phyloP scores from a whole-genome alignment of 306 rosid genomes.

The Ormosia semicastrata region DNA sequence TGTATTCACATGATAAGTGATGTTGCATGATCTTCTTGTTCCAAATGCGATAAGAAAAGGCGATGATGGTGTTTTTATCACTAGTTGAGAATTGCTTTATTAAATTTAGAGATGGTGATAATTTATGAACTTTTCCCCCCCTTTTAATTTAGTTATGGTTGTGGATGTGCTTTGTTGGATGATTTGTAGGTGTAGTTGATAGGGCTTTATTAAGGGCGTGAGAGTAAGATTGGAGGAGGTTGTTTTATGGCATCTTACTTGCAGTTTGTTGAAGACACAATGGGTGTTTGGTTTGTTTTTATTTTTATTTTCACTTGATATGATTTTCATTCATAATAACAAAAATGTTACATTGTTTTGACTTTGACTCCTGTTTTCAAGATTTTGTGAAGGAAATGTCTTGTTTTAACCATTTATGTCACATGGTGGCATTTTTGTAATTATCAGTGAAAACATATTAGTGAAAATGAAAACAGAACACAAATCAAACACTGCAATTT shows the following conservation, averaged over 20 bases:
- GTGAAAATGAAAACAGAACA: no score
- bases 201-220: not conserved
- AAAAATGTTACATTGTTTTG: no score
- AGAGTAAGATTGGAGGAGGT: not conserved
- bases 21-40: not conserved
- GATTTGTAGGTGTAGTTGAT: not conserved
- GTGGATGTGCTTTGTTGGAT: not conserved
- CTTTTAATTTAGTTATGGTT: not conserved
- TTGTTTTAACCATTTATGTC: no score
- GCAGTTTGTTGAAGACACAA: not conserved
- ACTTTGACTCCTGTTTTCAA: no score
- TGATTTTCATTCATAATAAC: no score
- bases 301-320: no score
- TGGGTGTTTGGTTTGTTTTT: no score
- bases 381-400: no score
- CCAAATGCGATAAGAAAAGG: not conserved
- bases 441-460: no score
- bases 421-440: no score
- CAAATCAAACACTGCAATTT: not conserved
- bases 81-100: not conserved
- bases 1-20: not conserved
- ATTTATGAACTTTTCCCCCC: not conserved
- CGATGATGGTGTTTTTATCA: not conserved
- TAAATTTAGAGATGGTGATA: not conserved
- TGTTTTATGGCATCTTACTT: slow-evolving; percentile 9